Evolutionary conservation across 208 protist species (phyloP).

Genomic region (Acanthamoeba rhysodes): DNA sequence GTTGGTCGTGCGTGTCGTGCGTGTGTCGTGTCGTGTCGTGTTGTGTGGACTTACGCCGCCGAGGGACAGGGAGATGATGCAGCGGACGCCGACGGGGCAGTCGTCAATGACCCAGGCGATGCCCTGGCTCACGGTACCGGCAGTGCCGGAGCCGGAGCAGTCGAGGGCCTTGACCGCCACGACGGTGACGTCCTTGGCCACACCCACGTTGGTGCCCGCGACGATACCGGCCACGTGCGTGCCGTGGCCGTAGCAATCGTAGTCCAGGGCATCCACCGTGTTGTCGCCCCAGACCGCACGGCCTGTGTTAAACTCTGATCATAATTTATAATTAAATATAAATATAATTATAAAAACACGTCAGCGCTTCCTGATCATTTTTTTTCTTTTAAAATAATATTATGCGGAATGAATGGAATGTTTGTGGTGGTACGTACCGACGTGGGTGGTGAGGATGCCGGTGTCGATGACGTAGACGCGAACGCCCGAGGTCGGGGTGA

Average conservation of each 20-base stretch:
- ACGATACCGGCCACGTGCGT: slow-evolving; percentile 71
- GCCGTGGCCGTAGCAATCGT: slow-evolving; percentile 72
- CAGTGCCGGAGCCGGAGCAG: neutral
- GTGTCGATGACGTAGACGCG: slow-evolving; percentile 27
- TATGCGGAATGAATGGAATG: no score
- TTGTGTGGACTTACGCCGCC: neutral
- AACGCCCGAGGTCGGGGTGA: neutral
- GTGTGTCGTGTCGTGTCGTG: no score
- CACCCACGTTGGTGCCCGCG: neutral
- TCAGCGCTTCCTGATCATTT: no score
- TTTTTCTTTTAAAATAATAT: no score
- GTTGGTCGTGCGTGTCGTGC: no score
- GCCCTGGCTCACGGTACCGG: neutral
- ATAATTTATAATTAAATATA: no score
- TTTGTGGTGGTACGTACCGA: neutral
- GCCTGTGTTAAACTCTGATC: slow-evolving; percentile 67
- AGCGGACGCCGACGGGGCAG: neutral
- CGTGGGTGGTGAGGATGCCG: neutral
- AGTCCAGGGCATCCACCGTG: neutral
- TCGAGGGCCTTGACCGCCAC: slow-evolving; percentile 65
- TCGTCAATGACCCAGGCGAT: neutral
- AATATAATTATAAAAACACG: no score
- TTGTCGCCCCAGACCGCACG: slow-evolving; percentile 38
- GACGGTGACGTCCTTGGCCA: slow-evolving; percentile 63
- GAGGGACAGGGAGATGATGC: slow-evolving; percentile 32